Base-by-base conservation (phyloP, 2,329 filamentous ascomycete species). In the Aureobasidium uvarum region DNA sequence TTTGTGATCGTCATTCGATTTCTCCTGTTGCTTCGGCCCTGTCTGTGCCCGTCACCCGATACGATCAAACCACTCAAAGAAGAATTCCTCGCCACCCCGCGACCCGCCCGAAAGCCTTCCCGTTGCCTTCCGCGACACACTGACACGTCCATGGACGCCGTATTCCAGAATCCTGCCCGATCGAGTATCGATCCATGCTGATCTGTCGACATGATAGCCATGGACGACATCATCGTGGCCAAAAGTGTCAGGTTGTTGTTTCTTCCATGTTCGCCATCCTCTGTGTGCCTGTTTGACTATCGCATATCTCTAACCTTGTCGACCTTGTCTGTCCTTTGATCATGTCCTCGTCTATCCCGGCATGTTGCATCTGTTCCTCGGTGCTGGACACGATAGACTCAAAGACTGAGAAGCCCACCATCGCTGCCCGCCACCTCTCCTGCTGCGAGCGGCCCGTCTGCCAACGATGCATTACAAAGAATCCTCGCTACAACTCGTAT, bases 361-460 rank as follows among this genome's bases (percentile, higher is more conserved):
- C 65, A 14, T 66, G 89, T 77, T 91, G 88, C 74, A 91, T 88
- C 25, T 92, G 89, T 76, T 86, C 89, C 36, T 81, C 80, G 28
- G 77, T 87, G 31, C 82, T 92, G 31, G 80, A 82, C 50, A 78
- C 80, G 33, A 81, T 81, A 70, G 77, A 83, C 69, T 80, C 82
- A 66, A 81, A 82, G 71, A 81, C 80, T 45, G 87, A 89, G 78
- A 90, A 89, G 73, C 81, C 84, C 16, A 77, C 84, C 2, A 81
- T 84, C 31, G 79, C 82, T 55, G 84, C 88, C 72, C 84, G 89
- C 60, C 79, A 82, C 67, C 80, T 92, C 36, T 81, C 83, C 39
- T 94, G 91, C 75, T 94, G 90, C 75, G 80, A 79, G 51, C 84
- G 90, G 63, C 80, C 86, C 45, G 89, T 94, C 72, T 95, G 90